These are phyloP conservation scores for Trichoderma koningii DNA, from an alignment of 2,329 filamentous ascomycete genomes.

Conservation along the genomic window DNA sequence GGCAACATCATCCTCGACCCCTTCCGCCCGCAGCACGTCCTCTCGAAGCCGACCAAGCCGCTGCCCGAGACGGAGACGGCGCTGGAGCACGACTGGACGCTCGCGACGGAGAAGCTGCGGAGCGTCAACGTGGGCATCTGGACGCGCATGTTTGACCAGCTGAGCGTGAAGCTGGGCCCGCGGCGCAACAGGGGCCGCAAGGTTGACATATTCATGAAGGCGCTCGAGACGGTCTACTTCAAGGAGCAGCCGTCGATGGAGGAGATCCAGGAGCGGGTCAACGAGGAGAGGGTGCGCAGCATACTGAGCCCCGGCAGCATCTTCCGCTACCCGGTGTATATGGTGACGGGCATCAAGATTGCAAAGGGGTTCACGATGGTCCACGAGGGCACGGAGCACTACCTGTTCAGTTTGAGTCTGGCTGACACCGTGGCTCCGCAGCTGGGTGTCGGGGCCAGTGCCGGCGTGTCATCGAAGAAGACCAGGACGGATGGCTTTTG, in stretches of 20 bases:
- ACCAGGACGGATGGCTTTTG: not conserved
- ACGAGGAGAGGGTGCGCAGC: not conserved
- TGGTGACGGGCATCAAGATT: not conserved
- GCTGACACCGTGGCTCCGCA: not conserved
- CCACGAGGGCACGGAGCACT: not conserved
- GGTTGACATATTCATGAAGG: not conserved
- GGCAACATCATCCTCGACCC: constrained; percentile 2
- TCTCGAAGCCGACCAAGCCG: not conserved
- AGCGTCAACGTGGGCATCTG: not conserved
- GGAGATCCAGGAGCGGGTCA: not conserved
- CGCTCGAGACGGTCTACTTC: not conserved
- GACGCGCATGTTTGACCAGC: not conserved
- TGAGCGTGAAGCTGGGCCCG: not conserved
- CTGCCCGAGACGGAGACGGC: not conserved
- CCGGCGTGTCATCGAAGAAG: not conserved
- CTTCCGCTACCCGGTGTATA: not conserved
- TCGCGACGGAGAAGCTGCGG: not conserved
- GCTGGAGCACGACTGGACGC: not conserved
- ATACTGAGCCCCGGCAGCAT: not conserved
- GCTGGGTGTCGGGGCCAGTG: not conserved
- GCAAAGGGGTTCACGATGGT: not conserved
- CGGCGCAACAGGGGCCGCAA: no score
- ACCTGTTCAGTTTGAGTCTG: no score
- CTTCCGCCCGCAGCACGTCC: not conserved
- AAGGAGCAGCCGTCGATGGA: not conserved